A percentile compares a stretch with the other conserved stretches of the same genome.
Evolutionary conservation across 768 basidiomycete genomes (phyloP).

Genomic region (Tylopilus plumbeoviolaceoides): DNA sequence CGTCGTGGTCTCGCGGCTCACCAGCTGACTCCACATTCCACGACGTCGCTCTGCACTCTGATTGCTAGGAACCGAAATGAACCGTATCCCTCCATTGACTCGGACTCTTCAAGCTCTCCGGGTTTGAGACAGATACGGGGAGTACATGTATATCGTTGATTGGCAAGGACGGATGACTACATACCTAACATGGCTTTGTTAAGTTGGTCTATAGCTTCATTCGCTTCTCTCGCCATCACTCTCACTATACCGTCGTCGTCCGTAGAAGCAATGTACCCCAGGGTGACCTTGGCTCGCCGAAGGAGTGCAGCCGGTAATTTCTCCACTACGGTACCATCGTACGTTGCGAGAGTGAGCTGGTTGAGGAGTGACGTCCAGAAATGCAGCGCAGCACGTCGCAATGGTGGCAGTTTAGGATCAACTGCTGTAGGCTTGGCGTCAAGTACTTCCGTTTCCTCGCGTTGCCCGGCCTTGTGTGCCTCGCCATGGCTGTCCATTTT

Average conservation of each 20-base stretch:
- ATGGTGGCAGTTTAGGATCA: slow-evolving; percentile 66
- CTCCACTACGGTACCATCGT: slow-evolving; percentile 34
- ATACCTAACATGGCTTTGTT: slow-evolving; percentile 40
- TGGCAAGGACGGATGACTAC: not conserved
- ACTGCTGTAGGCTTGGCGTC: slow-evolving; percentile 55
- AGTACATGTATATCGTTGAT: slow-evolving; percentile 18
- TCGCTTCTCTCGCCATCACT: slow-evolving; percentile 72
- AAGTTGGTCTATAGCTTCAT: slow-evolving; percentile 51
- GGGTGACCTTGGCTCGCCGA: slow-evolving; percentile 50
- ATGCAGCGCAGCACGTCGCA: slow-evolving; percentile 85
- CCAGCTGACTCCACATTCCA: slow-evolving; percentile 20
- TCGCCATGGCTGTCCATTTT: slow-evolving; percentile 15
- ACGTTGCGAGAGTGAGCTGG: slow-evolving; percentile 48
- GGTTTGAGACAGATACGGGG: slow-evolving; percentile 96
- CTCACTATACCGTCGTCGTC: slow-evolving; percentile 72
- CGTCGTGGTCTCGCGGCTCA: slow-evolving; percentile 25
- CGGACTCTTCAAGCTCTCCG: slow-evolving; percentile 58
- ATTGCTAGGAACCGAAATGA: slow-evolving; percentile 47
- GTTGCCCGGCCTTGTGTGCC: slow-evolving; percentile 4
- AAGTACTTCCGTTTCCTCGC: slow-evolving; percentile 26
- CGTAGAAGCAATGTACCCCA: slow-evolving; percentile 65
- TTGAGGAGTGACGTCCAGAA: slow-evolving; percentile 70
- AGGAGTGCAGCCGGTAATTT: slow-evolving; percentile 33
- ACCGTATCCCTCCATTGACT: slow-evolving; percentile 77
- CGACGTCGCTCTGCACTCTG: slow-evolving; percentile 15